Evolutionary conservation across 352 stramenopile species (phyloP).

Genomic region (Phytopythium boreale): DNA sequence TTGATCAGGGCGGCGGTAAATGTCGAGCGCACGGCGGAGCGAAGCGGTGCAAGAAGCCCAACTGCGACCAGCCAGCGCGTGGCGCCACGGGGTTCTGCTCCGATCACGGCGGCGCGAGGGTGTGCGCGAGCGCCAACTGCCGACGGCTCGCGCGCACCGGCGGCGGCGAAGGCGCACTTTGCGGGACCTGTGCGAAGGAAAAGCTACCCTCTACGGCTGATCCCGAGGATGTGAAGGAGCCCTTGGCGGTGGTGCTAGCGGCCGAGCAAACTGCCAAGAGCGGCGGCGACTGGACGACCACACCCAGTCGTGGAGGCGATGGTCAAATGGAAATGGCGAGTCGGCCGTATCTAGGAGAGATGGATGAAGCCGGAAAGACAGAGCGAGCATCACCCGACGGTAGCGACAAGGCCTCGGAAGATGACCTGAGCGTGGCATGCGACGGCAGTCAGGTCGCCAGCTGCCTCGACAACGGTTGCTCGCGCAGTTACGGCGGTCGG

Average conservation of each 20-base stretch:
- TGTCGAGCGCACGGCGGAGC: constrained; percentile 75
- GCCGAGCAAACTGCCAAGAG: not conserved
- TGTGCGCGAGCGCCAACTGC: constrained; percentile 60
- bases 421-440: constrained; percentile 18
- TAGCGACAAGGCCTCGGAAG: not conserved
- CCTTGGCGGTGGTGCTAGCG: not conserved
- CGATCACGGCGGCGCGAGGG: constrained; percentile 53
- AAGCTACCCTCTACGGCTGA: not conserved
- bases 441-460: constrained; percentile 39
- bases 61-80: constrained; percentile 55
- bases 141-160: constrained; percentile 50
- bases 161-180: constrained; percentile 32
- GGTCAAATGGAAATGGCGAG: not conserved
- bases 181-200: constrained; percentile 35
- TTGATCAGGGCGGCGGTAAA: constrained; percentile 78
- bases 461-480: constrained; percentile 67
- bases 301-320: not conserved
- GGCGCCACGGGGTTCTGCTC: constrained; percentile 58
- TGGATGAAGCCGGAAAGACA: not conserved
- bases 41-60: constrained; percentile 48
- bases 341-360: not conserved
- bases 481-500: constrained; percentile 52
- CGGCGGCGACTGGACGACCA: not conserved
- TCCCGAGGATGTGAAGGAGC: not conserved
- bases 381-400: not conserved